Base-by-base conservation (phyloP, 1,139 yeast genomes). In the Debaryomyces udenii region DNA sequence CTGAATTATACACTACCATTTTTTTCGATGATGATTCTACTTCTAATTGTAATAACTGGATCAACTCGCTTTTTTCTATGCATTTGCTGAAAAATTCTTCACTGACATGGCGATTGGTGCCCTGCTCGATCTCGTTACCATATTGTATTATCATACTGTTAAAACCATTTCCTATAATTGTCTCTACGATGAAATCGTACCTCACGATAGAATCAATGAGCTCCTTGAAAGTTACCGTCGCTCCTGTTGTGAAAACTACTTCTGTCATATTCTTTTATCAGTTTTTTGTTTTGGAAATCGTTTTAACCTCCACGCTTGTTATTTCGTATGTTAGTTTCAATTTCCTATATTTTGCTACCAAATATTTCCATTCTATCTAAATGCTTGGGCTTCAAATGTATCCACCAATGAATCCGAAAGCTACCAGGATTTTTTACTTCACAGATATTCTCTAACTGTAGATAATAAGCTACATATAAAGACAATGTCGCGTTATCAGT, bases 191-290 rank as follows among this genome's bases (percentile, higher is more conserved):
- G 37, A 84, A 76, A 1, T 52, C 49, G 0, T 50, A 47, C 6
- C 61, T 48, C 4, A 80, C 47, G 0, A 76, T 63, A 3, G 67
- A 52, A 24, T 61, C 59, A 1, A 89, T 60, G n/a, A 89, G 70
- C 11, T 57, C 62, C 5, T 71, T 68, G 59, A 89, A 89, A 0
- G 95, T 86, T 9, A 84, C 88, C 0, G 96, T 88, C 1, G 96
- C 96, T 0, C 96, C 96, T 1, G 94, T 85, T 0, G 95, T 82
- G 7, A 86, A 80, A 31, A 83, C 64, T 2, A 78, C 58, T 5
- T 51, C 40, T 14, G 42, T 26, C 60, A 54, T 56, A 18, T 27
- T 17, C 20, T 14, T 11, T 26, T 31, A 31, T 33, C 30, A 6
- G 13, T 3, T 14, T 30, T 27, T n/a, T 32, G n/a, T 13, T 22